Conservation (phyloP, 2,329 filamentous ascomycete species). For the Huntiella bhutanensis region DNA sequence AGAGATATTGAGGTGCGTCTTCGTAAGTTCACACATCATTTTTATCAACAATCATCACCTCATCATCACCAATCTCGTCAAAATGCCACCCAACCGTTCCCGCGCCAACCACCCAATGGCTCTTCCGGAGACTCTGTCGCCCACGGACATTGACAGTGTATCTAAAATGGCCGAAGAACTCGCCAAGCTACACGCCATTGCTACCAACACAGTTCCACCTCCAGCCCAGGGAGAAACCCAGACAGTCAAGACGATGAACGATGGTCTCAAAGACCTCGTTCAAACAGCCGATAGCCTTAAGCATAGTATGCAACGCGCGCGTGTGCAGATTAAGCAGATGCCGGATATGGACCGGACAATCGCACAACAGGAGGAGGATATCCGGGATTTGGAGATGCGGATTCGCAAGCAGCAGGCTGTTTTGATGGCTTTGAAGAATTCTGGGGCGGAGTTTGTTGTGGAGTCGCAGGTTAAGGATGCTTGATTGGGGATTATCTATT, state of each 20-base stretch:
- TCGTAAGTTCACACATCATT: too few relatives aligned
- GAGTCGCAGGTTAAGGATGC: conserved; percentile 10
- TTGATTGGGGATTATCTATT: background rate
- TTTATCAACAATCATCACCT: too few relatives aligned
- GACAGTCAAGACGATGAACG: background rate
- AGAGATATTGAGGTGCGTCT: too few relatives aligned
- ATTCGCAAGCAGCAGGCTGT: conserved; percentile 43
- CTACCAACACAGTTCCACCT: background rate
- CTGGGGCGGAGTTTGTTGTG: conserved; percentile 24
- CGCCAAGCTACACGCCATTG: conserved; percentile 45
- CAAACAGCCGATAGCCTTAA: conserved; percentile 62
- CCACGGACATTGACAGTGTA: conserved; percentile 53
- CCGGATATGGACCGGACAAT: conserved; percentile 51
- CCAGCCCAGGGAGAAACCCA: background rate
- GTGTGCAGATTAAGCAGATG: conserved; percentile 42
- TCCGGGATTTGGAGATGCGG: conserved; percentile 42
- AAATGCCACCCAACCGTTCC: background rate
- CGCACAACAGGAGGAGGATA: conserved; percentile 53
- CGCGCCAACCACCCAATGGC: conserved; percentile 22
- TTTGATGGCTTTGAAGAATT: conserved; percentile 33
- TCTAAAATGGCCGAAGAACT: conserved; percentile 52
- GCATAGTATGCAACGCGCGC: conserved; percentile 65
- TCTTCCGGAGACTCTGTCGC: conserved; percentile 47
- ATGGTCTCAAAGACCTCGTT: conserved; percentile 52
- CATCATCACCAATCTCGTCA: too few relatives aligned